Evolutionary conservation across 345 rosid species (phyloP).

Genomic region (Carallia brachiata): DNA sequence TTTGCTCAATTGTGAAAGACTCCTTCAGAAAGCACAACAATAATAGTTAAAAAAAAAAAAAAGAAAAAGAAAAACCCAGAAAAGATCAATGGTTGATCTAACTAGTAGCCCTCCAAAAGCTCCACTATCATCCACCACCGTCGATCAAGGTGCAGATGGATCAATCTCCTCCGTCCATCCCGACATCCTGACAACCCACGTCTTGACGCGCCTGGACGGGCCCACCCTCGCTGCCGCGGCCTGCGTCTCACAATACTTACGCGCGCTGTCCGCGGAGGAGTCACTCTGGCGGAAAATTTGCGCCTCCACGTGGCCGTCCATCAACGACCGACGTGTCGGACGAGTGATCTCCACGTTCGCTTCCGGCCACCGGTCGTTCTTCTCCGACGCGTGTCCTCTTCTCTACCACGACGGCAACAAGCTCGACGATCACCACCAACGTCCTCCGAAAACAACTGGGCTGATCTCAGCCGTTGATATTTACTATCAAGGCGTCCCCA

Average conservation of each 20-base stretch:
- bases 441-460: slow-evolving; percentile 7
- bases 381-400: slow-evolving; percentile 56
- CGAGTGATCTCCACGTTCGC: slow-evolving; percentile 49
- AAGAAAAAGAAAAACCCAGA: no score
- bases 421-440: background rate
- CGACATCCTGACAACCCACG: slow-evolving; percentile 52
- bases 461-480: slow-evolving; percentile 80
- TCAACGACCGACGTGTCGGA: slow-evolving; percentile 31
- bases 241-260: slow-evolving; percentile 47
- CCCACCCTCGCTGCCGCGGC: slow-evolving; percentile 52
- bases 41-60: no score
- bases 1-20: no score
- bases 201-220: slow-evolving; percentile 75
- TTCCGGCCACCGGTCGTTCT: slow-evolving; percentile 57
- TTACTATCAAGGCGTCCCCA: slow-evolving; percentile 33
- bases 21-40: no score
- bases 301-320: slow-evolving; percentile 62
- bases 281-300: slow-evolving; percentile 54
- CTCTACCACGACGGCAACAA: slow-evolving; percentile 22
- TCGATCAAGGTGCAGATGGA: background rate
- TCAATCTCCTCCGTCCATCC: slow-evolving; percentile 47
- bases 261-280: slow-evolving; percentile 42
- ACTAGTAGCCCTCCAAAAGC: no score
- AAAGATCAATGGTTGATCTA: no score
- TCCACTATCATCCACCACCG: no score